Percentiles rank a stretch among this genome's conserved stretches.
Conservation (phyloP, 768 basidiomycete species). For the Auricularia sp. region DNA sequence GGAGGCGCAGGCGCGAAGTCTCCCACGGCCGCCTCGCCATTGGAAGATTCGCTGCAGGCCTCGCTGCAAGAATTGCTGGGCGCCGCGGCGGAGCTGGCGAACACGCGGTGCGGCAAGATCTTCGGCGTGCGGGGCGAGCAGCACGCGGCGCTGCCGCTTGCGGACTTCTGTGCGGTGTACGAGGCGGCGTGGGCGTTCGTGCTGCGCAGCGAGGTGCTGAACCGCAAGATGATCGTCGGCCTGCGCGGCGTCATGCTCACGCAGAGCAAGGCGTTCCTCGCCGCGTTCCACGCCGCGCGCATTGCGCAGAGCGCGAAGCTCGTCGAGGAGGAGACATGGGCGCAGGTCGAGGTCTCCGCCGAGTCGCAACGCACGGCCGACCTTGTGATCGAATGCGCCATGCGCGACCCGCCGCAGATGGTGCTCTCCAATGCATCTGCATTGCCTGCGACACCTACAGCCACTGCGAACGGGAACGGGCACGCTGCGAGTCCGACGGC, state of each 20-base stretch:
- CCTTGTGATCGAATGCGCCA: conserved; percentile 69
- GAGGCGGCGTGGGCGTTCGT: conserved; percentile 86
- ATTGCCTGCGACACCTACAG: conserved; percentile 4
- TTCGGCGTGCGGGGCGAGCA: conserved; percentile 67
- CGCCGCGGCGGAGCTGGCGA: conserved; percentile 75
- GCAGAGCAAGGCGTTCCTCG: conserved; percentile 84
- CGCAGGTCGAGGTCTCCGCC: conserved; percentile 59
- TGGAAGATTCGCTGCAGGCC: conserved; percentile 33
- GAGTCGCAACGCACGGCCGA: conserved; percentile 61
- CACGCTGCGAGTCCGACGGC: background rate
- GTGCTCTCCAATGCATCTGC: conserved; percentile 19
- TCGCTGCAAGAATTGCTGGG: conserved; percentile 70
- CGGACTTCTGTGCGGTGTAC: conserved; percentile 73
- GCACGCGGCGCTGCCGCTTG: conserved; percentile 60
- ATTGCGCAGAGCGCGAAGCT: conserved; percentile 74
- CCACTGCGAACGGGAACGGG: conserved; percentile 4
- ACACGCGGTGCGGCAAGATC: conserved; percentile 72
- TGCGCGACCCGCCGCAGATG: conserved; percentile 69
- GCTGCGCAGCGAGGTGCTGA: conserved; percentile 74
- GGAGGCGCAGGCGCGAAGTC: background rate
- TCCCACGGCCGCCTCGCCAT: conserved; percentile 9
- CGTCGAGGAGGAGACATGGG: conserved; percentile 96
- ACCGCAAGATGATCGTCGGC: conserved; percentile 85
- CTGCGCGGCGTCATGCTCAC: conserved; percentile 75
- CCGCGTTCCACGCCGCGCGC: conserved; percentile 72